A percentile compares a stretch with the other conserved stretches of the same genome.
Evolutionary conservation across 306 rosid genomes (phyloP).

Genomic region (Cercis canadensis): DNA sequence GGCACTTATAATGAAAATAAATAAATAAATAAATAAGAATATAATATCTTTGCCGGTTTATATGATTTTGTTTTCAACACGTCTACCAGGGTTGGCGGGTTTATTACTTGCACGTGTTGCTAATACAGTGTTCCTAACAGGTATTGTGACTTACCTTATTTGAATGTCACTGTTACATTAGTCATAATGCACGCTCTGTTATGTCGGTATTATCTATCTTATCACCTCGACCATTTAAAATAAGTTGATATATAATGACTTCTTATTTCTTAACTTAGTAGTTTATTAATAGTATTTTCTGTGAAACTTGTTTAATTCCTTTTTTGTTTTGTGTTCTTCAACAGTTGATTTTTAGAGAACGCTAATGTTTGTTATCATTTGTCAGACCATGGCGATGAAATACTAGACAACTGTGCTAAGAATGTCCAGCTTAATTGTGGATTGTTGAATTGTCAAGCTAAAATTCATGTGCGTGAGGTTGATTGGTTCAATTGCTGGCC

Average conservation of each 20-base stretch:
- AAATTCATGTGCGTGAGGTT: slow-evolving; percentile 69
- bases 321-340: slow-evolving; percentile 7
- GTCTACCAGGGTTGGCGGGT: slow-evolving; percentile 79
- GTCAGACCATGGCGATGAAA: slow-evolving; percentile 78
- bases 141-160: slow-evolving; percentile 47
- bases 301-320: slow-evolving; percentile 10
- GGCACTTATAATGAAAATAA: background rate
- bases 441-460: slow-evolving; percentile 52
- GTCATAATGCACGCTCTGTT: too few species aligned
- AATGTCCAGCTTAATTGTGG: slow-evolving; percentile 72
- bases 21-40: background rate
- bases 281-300: background rate
- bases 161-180: slow-evolving; percentile 11
- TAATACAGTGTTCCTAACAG: slow-evolving; percentile 73
- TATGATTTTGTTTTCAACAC: slow-evolving; percentile 45
- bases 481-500: slow-evolving; percentile 91
- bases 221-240: background rate
- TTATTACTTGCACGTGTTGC: slow-evolving; percentile 73
- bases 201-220: too few species aligned
- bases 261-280: background rate
- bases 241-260: slow-evolving; percentile 8
- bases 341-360: slow-evolving; percentile 15
- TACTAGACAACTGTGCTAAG: slow-evolving; percentile 80
- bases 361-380: slow-evolving; percentile 32
- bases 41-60: slow-evolving; percentile 3